phyloP scores from a whole-genome alignment of 768 basidiomycete species.

The Suillus subalutaceus region DNA sequence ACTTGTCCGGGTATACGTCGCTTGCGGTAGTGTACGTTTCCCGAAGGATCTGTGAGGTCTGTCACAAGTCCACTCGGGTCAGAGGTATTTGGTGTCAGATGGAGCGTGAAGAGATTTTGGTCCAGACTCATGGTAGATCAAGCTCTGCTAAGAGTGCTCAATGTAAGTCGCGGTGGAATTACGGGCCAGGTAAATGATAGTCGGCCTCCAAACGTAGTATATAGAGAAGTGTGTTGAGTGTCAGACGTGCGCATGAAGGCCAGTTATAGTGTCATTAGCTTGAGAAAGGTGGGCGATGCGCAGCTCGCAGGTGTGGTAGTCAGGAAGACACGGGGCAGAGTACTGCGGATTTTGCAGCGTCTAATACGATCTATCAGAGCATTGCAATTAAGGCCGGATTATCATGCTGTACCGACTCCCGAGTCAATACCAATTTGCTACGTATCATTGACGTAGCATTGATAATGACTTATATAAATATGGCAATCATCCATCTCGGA shows the following conservation, averaged over 20 bases:
- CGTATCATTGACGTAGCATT: no score
- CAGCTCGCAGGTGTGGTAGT: not conserved
- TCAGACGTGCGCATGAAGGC: not conserved
- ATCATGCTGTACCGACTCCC: not conserved
- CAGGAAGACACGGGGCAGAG: not conserved
- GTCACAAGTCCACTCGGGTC: conserved; percentile 53
- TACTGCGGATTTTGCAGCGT: not conserved
- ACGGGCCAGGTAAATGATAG: not conserved
- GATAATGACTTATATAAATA: no score
- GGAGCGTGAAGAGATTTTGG: conserved; percentile 83
- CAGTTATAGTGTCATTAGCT: not conserved
- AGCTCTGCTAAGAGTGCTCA: not conserved
- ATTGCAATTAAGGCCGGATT: not conserved
- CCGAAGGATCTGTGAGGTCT: conserved; percentile 71
- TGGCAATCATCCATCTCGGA: no score
- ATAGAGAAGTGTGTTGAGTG: not conserved
- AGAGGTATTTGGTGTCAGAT: conserved; percentile 59
- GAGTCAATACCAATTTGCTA: no score
- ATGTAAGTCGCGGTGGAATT: not conserved
- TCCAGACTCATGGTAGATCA: conserved; percentile 70
- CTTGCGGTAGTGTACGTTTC: conserved; percentile 72
- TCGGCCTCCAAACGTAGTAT: not conserved
- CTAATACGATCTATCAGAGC: not conserved
- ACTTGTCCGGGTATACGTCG: conserved; percentile 54
- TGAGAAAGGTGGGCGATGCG: not conserved